These are phyloP conservation scores for Basidiobolus heterosporus DNA, from an alignment of 371 early-diverging fungal species.

Conservation along the genomic window DNA sequence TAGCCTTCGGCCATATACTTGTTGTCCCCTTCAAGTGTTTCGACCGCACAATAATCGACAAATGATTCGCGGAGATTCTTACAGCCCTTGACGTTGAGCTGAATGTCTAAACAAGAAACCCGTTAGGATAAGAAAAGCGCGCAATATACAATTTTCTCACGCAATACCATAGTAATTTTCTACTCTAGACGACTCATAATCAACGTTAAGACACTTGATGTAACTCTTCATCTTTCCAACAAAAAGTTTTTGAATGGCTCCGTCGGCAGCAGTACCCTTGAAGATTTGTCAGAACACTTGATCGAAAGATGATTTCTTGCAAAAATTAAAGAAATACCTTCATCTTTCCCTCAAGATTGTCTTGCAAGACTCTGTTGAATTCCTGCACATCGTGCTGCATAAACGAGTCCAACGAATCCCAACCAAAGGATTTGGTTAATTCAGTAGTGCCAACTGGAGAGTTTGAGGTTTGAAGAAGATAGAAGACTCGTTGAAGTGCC, in stretches of 20 bases:
- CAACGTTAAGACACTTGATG: conserved; percentile 84
- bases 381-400: conserved; percentile 97
- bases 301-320: background rate
- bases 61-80: conserved; percentile 83
- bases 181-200: conserved; percentile 81
- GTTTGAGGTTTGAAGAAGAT: conserved; percentile 57
- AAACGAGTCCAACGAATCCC: conserved; percentile 88
- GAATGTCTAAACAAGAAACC: conserved; percentile 56
- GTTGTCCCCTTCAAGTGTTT: conserved; percentile 94
- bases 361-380: conserved; percentile 90
- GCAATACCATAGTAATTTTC: conserved; percentile 68
- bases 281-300: background rate
- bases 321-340: conserved; percentile 25
- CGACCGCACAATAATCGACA: conserved; percentile 69
- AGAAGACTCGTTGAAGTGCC: conserved; percentile 92
- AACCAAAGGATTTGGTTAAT: conserved; percentile 90
- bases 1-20: conserved; percentile 90
- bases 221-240: conserved; percentile 90
- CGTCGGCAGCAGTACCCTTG: conserved; percentile 73
- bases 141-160: background rate
- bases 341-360: conserved; percentile 90
- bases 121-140: background rate
- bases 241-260: conserved; percentile 78
- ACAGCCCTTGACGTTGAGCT: conserved; percentile 87
- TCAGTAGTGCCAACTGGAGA: conserved; percentile 78